phyloP scores from a whole-genome alignment of 352 stramenopile species.

The Pythium rhizo-oryzae region DNA sequence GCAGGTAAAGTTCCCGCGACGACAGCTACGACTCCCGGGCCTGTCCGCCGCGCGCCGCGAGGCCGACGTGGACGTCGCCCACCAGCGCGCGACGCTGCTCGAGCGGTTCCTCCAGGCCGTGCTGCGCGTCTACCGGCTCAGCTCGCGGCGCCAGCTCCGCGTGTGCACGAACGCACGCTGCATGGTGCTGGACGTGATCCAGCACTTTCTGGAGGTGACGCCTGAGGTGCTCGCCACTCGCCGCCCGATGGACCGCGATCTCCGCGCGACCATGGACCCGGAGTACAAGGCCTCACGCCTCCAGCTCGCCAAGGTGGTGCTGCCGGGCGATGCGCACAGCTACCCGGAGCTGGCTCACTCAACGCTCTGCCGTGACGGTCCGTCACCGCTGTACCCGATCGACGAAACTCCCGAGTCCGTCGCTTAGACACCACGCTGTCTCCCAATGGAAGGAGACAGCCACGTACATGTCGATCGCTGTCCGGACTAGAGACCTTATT shows the following conservation, averaged over 20 bases:
- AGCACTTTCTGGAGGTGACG: conserved; percentile 44
- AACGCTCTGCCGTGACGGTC: background rate
- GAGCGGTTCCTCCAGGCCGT: conserved; percentile 59
- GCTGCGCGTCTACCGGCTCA: conserved; percentile 51
- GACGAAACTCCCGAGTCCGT: conserved; percentile 2
- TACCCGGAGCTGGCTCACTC: background rate
- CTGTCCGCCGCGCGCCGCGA: conserved; percentile 1
- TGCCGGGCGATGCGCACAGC: background rate
- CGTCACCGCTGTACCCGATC: background rate
- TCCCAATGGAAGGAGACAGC: background rate
- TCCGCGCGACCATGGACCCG: background rate
- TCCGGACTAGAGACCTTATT: background rate
- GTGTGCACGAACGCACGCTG: conserved; percentile 65
- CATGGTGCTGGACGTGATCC: conserved; percentile 42
- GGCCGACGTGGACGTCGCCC: conserved; percentile 35
- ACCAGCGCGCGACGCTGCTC: conserved; percentile 41
- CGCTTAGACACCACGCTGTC: background rate
- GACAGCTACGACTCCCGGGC: conserved; percentile 26
- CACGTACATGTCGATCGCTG: background rate
- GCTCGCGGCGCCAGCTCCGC: conserved; percentile 50
- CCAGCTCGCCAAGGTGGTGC: background rate
- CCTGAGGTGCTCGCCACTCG: background rate
- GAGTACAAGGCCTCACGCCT: background rate
- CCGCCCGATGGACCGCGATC: background rate
- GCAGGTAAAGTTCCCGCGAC: conserved; percentile 58